A percentile compares a stretch with the other conserved stretches of the same genome.
These are phyloP conservation scores for Malassezia cuniculi DNA, from an alignment of 1,284 basidiomycete species.

Conservation along the genomic window DNA sequence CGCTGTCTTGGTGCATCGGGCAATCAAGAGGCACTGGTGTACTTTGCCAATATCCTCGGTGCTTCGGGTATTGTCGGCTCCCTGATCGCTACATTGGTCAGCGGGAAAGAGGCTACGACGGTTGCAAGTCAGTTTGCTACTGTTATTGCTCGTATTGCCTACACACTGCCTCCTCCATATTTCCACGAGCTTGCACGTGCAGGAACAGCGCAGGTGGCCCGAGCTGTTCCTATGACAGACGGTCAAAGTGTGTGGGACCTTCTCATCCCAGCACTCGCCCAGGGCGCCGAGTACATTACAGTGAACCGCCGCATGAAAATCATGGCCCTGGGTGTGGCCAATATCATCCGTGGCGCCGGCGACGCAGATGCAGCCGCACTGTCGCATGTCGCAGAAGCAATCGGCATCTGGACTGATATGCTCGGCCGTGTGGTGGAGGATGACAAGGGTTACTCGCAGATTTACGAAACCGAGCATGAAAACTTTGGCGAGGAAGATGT, in stretches of 20 bases:
- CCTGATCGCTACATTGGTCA: conserved; percentile 25
- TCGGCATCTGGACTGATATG: conserved; percentile 35
- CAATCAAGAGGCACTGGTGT: conserved; percentile 6
- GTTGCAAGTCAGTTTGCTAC: conserved; percentile 28
- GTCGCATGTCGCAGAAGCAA: conserved; percentile 20
- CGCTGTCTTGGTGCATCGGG: conserved; percentile 17
- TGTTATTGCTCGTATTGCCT: conserved; percentile 29
- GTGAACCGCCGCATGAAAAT: conserved; percentile 28
- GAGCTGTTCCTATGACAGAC: neutral
- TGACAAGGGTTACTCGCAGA: neutral
- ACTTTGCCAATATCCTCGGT: conserved; percentile 19
- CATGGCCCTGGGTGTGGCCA: conserved; percentile 27
- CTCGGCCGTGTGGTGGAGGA: conserved; percentile 30
- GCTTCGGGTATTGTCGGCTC: conserved; percentile 21
- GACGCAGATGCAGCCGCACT: conserved; percentile 12
- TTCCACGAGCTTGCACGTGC: conserved; percentile 26
- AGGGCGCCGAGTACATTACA: conserved; percentile 33
- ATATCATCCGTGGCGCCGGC: conserved; percentile 10
- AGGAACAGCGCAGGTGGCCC: conserved; percentile 13
- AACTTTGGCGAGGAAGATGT: conserved; percentile 3
- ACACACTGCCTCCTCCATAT: conserved; percentile 14
- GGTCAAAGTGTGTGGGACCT: conserved; percentile 11
- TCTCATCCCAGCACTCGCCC: conserved; percentile 18
- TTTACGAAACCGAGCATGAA: conserved; percentile 3
- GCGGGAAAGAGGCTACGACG: conserved; percentile 26